Evolutionary conservation across 2,329 filamentous ascomycete genomes (phyloP).

Genomic region (Talaromyces marneffei): DNA sequence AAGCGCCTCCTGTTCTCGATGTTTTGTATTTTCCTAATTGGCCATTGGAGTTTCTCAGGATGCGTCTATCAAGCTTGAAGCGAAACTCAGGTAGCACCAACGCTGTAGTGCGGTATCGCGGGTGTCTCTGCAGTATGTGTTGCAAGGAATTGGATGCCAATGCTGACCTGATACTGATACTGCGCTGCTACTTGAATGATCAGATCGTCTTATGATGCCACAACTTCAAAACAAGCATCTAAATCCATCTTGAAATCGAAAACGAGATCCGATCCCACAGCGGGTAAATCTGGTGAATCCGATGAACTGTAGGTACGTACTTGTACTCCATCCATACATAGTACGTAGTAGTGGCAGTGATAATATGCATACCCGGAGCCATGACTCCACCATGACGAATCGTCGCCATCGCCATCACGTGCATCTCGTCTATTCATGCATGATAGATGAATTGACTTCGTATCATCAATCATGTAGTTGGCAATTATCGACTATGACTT

Average conservation of each 20-base stretch:
- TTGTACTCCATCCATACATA: too few species aligned
- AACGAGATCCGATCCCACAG: background rate
- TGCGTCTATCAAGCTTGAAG: background rate
- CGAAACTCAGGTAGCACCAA: too few species aligned
- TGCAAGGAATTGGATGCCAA: background rate
- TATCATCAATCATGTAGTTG: background rate
- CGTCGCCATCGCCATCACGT: slow-evolving; percentile 4
- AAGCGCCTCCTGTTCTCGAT: background rate
- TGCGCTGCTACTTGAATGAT: too few species aligned
- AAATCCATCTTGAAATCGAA: background rate
- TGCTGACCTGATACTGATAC: too few species aligned
- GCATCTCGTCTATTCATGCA: background rate
- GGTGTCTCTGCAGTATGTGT: background rate
- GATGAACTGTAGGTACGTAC: too few species aligned
- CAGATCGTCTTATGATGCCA: background rate
- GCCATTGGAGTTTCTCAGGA: background rate
- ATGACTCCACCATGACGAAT: slow-evolving; percentile 13
- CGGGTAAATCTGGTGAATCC: background rate
- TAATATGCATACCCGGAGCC: background rate
- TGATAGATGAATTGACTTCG: background rate
- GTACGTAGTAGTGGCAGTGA: too few species aligned
- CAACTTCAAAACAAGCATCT: background rate
- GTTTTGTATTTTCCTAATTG: background rate
- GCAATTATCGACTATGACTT: background rate
- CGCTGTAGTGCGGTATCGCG: too few species aligned